Evolutionary conservation across 768 basidiomycete species (phyloP).

Genomic region (Amanita pseudoporphyria): DNA sequence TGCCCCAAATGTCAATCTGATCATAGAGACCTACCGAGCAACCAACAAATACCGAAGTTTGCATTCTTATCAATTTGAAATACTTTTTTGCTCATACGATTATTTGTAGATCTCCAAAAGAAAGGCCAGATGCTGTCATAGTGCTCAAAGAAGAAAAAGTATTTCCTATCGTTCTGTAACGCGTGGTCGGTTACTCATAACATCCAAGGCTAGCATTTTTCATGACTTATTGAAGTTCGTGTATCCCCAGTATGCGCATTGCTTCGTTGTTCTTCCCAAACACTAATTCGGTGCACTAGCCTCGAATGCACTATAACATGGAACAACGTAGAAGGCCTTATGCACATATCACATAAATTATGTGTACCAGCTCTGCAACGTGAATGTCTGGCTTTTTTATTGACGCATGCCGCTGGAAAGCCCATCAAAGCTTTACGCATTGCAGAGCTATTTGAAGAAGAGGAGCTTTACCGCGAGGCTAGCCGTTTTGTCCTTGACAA

Average conservation of each 20-base stretch:
- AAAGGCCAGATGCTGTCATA: conserved; percentile 73
- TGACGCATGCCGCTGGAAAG: conserved; percentile 86
- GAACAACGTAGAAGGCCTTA: conserved; percentile 88
- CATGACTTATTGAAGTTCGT: conserved; percentile 92
- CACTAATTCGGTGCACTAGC: conserved; percentile 22
- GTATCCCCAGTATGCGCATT: conserved; percentile 72
- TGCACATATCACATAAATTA: conserved; percentile 87
- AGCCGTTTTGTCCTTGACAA: conserved; percentile 91
- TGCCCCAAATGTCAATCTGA: neutral
- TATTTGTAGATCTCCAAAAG: conserved; percentile 31
- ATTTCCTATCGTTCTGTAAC: neutral
- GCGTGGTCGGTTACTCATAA: neutral
- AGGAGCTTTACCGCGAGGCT: conserved; percentile 83
- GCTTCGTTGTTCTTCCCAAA: neutral
- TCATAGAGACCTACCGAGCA: neutral
- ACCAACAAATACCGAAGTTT: neutral
- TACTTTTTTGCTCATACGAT: conserved; percentile 26
- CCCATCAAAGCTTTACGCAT: conserved; percentile 92
- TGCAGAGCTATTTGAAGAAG: conserved; percentile 84
- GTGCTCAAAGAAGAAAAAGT: conserved; percentile 87
- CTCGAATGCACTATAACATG: conserved; percentile 90
- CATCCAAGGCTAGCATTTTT: conserved; percentile 62
- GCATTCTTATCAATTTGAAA: neutral
- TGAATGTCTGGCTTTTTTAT: conserved; percentile 78
- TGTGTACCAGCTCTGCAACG: conserved; percentile 74